phyloP scores from a whole-genome alignment of 345 rosid genomes.

The Cardamine chenopodiifolia region DNA sequence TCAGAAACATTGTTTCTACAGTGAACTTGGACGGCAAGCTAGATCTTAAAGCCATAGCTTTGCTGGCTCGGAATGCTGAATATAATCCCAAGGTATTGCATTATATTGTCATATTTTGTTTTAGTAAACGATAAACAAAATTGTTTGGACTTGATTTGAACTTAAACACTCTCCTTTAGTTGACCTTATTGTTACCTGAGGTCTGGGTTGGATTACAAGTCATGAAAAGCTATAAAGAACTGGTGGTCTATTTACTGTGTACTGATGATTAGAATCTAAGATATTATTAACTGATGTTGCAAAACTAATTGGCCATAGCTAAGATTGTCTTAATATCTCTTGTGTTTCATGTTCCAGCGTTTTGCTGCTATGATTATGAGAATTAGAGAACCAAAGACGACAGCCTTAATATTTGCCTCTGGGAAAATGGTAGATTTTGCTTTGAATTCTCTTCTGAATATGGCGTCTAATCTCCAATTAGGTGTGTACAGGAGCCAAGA shows the following conservation, averaged over 20 bases:
- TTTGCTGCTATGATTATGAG: constrained; percentile 86
- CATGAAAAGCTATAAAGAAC: too few relatives aligned
- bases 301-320: not conserved
- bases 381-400: constrained; percentile 75
- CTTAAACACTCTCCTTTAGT: not conserved
- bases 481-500: constrained; percentile 96
- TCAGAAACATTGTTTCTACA: constrained; percentile 77
- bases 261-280: not conserved
- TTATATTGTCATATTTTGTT: not conserved
- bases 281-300: not conserved
- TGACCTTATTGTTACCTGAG: not conserved
- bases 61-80: constrained; percentile 83
- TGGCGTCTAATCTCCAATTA: constrained; percentile 14
- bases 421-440: constrained; percentile 44
- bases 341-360: constrained; percentile 48
- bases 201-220: not conserved
- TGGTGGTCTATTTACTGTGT: constrained; percentile 8
- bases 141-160: not conserved
- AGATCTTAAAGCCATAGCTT: constrained; percentile 76
- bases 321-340: not conserved
- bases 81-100: constrained; percentile 70
- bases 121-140: not conserved
- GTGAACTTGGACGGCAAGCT: constrained; percentile 80
- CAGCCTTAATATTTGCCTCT: constrained; percentile 73
- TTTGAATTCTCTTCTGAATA: not conserved